Conservation (phyloP, 805 yeast genomes). For the Saccharomycopsis capsularis region DNA sequence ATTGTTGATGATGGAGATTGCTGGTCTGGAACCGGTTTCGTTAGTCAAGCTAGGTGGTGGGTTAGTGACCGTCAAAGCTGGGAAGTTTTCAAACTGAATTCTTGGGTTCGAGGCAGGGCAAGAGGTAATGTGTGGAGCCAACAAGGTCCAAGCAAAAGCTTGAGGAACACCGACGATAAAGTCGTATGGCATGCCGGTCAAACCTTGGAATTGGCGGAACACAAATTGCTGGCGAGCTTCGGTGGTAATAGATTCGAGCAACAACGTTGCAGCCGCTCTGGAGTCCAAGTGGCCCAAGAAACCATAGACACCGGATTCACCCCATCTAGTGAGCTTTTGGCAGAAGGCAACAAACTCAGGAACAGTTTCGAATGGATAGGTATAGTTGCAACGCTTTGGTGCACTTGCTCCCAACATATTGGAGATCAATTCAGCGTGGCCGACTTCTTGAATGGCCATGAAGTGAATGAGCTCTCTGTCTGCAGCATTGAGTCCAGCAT, state of each 20-base stretch:
- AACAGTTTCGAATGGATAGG: conserved; percentile 1
- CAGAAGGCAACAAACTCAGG: neutral
- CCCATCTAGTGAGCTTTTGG: neutral
- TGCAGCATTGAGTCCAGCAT: neutral
- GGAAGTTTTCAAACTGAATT: neutral
- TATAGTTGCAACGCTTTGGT: neutral
- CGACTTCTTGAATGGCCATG: neutral
- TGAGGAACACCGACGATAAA: conserved; percentile 1
- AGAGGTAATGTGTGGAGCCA: conserved; percentile 1
- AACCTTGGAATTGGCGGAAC: conserved; percentile 1
- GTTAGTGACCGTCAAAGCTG: neutral
- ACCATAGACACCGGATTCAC: conserved; percentile 1
- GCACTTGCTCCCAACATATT: neutral
- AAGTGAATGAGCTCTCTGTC: neutral
- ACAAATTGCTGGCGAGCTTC: neutral
- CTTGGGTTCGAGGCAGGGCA: neutral
- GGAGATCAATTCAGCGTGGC: conserved; percentile 2
- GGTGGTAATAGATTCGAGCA: neutral
- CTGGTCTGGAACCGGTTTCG: neutral
- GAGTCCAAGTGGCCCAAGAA: neutral
- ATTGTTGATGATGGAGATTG: neutral
- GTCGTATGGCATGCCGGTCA: neutral
- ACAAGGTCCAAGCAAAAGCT: neutral
- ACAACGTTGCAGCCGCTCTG: neutral
- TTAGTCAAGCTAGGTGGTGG: neutral